Evolutionary conservation across 768 basidiomycete genomes (phyloP).

Genomic region (Vararia minispora): DNA sequence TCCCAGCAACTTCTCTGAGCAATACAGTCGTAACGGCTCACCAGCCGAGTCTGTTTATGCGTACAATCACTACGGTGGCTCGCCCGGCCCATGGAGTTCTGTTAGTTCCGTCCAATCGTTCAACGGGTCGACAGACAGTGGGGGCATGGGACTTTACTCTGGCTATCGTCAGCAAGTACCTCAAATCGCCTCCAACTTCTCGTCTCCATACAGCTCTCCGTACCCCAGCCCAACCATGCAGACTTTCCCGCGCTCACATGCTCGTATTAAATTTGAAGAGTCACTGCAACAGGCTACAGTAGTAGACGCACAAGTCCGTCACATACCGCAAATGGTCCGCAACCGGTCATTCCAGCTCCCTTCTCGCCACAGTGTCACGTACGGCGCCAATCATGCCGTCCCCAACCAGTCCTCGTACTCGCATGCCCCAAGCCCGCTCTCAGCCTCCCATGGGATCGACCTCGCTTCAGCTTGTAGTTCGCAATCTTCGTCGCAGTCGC

Average conservation of each 20-base stretch:
- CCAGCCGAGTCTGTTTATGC: not conserved
- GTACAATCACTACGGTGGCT: not conserved
- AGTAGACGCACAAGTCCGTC: too few relatives aligned
- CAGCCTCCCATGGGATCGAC: constrained; percentile 5
- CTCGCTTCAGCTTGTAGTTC: constrained; percentile 1
- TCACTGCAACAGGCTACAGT: too few relatives aligned
- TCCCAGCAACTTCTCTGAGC: not conserved
- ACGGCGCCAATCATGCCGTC: too few relatives aligned
- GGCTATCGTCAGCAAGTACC: not conserved
- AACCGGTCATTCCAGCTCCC: too few relatives aligned
- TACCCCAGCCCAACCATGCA: too few relatives aligned
- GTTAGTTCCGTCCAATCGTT: not conserved
- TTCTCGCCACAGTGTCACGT: too few relatives aligned
- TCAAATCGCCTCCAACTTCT: too few relatives aligned
- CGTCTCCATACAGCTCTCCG: too few relatives aligned
- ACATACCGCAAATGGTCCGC: too few relatives aligned
- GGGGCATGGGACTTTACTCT: constrained; percentile 1
- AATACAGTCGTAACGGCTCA: constrained; percentile 3
- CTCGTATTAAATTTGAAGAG: too few relatives aligned
- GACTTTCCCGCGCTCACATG: too few relatives aligned
- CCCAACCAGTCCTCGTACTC: too few relatives aligned
- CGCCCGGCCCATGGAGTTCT: not conserved
- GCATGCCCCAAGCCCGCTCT: constrained; percentile 11
- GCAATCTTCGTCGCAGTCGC: constrained; percentile 1
- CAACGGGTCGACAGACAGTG: not conserved